A percentile compares a stretch with the other conserved stretches of the same genome.
Conservation (phyloP, 305 asterid genomes). For the Solanum aculeatissimum region DNA sequence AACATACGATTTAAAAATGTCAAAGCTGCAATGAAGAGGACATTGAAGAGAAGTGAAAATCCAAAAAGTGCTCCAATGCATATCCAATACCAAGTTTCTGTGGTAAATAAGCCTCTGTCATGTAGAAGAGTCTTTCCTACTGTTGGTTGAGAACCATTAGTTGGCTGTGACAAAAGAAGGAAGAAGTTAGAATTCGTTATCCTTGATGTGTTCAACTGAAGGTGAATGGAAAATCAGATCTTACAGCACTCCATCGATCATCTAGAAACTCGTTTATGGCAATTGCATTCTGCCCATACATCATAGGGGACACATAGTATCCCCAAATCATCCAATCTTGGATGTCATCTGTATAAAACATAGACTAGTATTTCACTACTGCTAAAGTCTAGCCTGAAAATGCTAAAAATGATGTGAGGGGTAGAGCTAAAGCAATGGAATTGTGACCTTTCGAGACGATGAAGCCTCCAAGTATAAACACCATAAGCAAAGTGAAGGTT, state of each 20-base stretch:
- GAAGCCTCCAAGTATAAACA: slow-evolving; percentile 70
- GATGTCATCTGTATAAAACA: slow-evolving; percentile 39
- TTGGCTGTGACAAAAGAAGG: slow-evolving; percentile 25
- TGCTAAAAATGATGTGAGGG: background rate
- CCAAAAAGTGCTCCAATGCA: slow-evolving; percentile 52
- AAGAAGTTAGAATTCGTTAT: background rate
- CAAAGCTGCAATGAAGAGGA: slow-evolving; percentile 49
- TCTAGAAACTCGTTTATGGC: slow-evolving; percentile 64
- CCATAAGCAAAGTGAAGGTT: slow-evolving; percentile 47
- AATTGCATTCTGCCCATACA: slow-evolving; percentile 80
- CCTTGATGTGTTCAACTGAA: background rate
- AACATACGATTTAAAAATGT: slow-evolving; percentile 64
- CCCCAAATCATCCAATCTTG: slow-evolving; percentile 82
- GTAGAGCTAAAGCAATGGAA: background rate
- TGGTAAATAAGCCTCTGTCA: slow-evolving; percentile 48
- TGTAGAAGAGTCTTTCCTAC: slow-evolving; percentile 65
- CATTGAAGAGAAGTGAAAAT: slow-evolving; percentile 56
- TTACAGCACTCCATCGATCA: slow-evolving; percentile 69
- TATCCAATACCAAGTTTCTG: slow-evolving; percentile 59
- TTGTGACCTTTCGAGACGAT: slow-evolving; percentile 49
- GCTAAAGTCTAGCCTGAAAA: background rate
- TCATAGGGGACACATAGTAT: slow-evolving; percentile 75
- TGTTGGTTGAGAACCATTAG: slow-evolving; percentile 33
- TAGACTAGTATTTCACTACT: background rate
- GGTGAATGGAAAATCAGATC: background rate